phyloP scores from a whole-genome alignment of 2,329 filamentous ascomycete species.

The Plenodomus lindquistii region DNA sequence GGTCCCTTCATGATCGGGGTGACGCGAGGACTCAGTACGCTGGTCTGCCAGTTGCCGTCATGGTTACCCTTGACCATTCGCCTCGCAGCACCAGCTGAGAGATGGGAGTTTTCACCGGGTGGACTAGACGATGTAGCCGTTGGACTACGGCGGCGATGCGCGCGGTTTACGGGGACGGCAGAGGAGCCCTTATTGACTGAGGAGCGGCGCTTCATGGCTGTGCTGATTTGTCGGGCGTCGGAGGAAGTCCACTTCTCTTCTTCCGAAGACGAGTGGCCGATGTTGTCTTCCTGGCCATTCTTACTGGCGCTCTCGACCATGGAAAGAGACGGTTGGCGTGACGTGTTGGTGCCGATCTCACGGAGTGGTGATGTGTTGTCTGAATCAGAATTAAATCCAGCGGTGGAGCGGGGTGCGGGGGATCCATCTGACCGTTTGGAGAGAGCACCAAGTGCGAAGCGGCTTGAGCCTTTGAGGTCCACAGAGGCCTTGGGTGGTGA shows the following conservation, averaged over 20 bases:
- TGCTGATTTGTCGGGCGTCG: constrained; percentile 59
- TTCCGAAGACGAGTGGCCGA: constrained; percentile 49
- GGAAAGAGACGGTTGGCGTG: constrained; percentile 56
- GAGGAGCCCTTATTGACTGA: constrained; percentile 50
- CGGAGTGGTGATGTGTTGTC: constrained; percentile 53
- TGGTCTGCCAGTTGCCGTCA: constrained; percentile 58
- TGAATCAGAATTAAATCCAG: constrained; percentile 63
- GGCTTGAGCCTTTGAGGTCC: constrained; percentile 64
- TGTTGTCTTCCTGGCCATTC: constrained; percentile 32
- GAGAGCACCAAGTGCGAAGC: constrained; percentile 89
- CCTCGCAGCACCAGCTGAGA: constrained; percentile 67
- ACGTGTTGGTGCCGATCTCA: constrained; percentile 49
- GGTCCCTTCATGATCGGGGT: constrained; percentile 62
- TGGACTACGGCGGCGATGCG: constrained; percentile 60
- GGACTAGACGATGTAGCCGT: constrained; percentile 55
- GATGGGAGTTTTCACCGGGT: constrained; percentile 62
- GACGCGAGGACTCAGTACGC: constrained; percentile 65
- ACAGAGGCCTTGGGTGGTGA: constrained; percentile 62
- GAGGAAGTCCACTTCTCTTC: constrained; percentile 56
- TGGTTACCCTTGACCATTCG: constrained; percentile 68
- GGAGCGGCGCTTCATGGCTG: constrained; percentile 60
- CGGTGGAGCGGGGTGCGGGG: constrained; percentile 61
- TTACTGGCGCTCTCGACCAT: constrained; percentile 51
- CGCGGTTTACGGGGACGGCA: constrained; percentile 44
- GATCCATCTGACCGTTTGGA: constrained; percentile 68